phyloP scores from a whole-genome alignment of 2,329 filamentous ascomycete species.

The Ophiosphaerella narmari region DNA sequence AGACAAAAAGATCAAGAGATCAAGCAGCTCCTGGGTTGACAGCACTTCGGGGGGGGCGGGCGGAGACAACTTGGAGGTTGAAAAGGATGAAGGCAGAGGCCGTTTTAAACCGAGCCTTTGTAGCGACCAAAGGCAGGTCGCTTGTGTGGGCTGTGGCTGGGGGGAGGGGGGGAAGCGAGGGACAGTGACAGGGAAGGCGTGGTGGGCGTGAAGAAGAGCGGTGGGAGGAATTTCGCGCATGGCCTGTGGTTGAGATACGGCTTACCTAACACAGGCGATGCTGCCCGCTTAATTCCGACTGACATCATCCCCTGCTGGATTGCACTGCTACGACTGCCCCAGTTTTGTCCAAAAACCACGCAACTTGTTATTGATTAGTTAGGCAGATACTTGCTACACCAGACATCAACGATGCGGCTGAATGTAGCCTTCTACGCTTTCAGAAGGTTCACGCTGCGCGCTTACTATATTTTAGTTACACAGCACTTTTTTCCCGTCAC shows the following conservation, averaged over 20 bases:
- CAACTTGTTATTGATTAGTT: too few relatives aligned
- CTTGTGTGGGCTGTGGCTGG: not conserved
- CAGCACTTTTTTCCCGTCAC: not conserved
- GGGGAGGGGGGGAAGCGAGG: not conserved
- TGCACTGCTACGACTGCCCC: too few relatives aligned
- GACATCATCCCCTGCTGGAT: too few relatives aligned
- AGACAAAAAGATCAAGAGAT: conserved; percentile 51
- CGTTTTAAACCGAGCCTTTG: conserved; percentile 51
- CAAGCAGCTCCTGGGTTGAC: conserved; percentile 43
- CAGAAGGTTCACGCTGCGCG: too few relatives aligned
- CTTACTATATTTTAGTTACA: not conserved
- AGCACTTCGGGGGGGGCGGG: conserved; percentile 48
- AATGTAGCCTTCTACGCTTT: too few relatives aligned
- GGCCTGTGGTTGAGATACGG: not conserved
- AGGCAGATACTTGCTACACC: too few relatives aligned
- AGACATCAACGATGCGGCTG: too few relatives aligned
- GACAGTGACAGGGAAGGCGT: not conserved
- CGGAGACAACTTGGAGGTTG: conserved; percentile 54
- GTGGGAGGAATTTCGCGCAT: not conserved
- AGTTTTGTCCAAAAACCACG: too few relatives aligned
- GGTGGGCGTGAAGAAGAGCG: too few relatives aligned
- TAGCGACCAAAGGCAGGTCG: conserved; percentile 46
- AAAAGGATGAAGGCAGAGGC: conserved; percentile 49
- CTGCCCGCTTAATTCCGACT: too few relatives aligned
- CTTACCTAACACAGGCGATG: too few relatives aligned